phyloP scores from a whole-genome alignment of 2,329 filamentous ascomycete species.

The Berkeleyomyces basicola region DNA sequence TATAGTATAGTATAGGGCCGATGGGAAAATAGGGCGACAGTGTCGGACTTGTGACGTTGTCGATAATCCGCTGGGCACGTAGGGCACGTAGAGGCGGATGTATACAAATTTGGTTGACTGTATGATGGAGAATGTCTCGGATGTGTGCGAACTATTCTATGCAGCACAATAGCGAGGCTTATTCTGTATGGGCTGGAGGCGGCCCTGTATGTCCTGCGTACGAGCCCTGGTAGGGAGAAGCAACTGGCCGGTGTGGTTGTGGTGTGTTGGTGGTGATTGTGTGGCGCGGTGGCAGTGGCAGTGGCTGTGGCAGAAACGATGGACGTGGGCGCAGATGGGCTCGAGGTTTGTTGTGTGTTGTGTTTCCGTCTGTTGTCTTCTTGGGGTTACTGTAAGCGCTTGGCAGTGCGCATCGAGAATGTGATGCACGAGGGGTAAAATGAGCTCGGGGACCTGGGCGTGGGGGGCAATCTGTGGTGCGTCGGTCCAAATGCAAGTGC shows the following conservation, averaged over 20 bases:
- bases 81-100: not conserved
- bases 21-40: constrained; percentile 6
- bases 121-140: not conserved
- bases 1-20: not conserved
- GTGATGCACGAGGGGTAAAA: not conserved
- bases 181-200: not conserved
- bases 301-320: not conserved
- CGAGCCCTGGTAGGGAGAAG: not conserved
- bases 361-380: not conserved
- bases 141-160: not conserved
- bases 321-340: not conserved
- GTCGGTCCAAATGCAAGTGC: no score
- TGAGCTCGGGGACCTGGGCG: not conserved
- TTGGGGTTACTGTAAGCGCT: constrained; percentile 12
- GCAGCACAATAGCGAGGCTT: not conserved
- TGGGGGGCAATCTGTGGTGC: not conserved
- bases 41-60: constrained; percentile 6
- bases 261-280: not conserved
- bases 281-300: not conserved
- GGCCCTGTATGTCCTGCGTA: not conserved
- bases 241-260: not conserved
- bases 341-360: no score
- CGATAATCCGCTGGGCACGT: not conserved
- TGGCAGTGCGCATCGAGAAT: constrained; percentile 8
- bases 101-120: not conserved